Evolutionary conservation across 2,329 filamentous ascomycete species (phyloP).

Genomic region (Claviceps capensis): DNA sequence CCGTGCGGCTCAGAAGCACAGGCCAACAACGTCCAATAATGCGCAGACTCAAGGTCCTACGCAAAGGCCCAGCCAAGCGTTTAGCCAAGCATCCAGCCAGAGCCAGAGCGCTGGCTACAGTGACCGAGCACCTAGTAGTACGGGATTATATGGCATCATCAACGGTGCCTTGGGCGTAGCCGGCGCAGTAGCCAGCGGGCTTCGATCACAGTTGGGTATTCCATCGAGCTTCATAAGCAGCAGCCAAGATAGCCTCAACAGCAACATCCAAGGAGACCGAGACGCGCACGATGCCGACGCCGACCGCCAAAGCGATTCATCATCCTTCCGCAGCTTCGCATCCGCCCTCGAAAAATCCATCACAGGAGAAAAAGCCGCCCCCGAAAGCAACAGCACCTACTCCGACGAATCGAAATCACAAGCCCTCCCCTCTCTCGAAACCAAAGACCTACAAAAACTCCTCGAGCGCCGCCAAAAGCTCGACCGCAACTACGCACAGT

Average conservation of each 20-base stretch:
- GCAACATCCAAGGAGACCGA: constrained; percentile 14
- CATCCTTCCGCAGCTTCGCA: constrained; percentile 34
- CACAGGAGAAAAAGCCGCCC: constrained; percentile 14
- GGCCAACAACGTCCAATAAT: neutral
- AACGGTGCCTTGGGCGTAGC: constrained; percentile 37
- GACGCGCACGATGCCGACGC: constrained; percentile 8
- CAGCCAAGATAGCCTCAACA: constrained; percentile 15
- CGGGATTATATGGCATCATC: constrained; percentile 43
- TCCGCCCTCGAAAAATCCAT: constrained; percentile 29
- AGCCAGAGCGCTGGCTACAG: constrained; percentile 11
- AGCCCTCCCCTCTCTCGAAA: constrained; percentile 24
- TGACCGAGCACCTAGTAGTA: constrained; percentile 22
- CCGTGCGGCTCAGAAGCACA: neutral
- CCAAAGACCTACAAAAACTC: constrained; percentile 52
- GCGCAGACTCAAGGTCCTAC: neutral
- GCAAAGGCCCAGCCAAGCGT: neutral
- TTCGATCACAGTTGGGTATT: constrained; percentile 17
- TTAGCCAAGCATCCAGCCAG: neutral
- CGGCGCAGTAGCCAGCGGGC: constrained; percentile 27
- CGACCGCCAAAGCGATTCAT: constrained; percentile 25
- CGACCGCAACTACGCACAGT: constrained; percentile 46
- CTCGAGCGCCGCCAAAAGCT: constrained; percentile 46
- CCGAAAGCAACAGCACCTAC: constrained; percentile 9
- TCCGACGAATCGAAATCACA: constrained; percentile 27
- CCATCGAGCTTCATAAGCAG: constrained; percentile 13